These are phyloP conservation scores for Fusarium anthophilum DNA, from an alignment of 2,329 filamentous ascomycete species.

Conservation along the genomic window DNA sequence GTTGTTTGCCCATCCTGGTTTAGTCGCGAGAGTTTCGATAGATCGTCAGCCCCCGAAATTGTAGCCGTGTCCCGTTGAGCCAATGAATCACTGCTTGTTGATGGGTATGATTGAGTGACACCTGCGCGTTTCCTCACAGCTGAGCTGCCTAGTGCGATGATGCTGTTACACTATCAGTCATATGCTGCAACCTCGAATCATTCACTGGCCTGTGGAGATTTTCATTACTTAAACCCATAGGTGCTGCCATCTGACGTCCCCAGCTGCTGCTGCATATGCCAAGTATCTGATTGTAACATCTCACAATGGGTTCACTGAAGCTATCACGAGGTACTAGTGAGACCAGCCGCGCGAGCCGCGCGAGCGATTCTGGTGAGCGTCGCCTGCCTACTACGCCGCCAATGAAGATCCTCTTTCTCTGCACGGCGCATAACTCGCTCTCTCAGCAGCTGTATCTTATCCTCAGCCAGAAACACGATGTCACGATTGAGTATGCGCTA, in stretches of 20 bases:
- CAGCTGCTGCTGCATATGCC: background rate
- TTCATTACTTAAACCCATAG: constrained; percentile 6
- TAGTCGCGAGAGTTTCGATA: background rate
- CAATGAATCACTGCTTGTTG: background rate
- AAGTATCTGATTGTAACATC: background rate
- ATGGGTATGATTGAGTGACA: background rate
- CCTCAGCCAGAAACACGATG: constrained; percentile 4
- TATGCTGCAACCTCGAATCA: background rate
- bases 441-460: constrained; percentile 26
- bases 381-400: background rate
- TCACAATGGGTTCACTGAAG: background rate
- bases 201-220: background rate
- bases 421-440: constrained; percentile 29
- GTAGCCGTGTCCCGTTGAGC: background rate
- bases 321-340: background rate
- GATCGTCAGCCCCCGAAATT: background rate
- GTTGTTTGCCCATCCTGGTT: background rate
- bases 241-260: background rate
- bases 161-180: background rate
- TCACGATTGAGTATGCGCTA: constrained; percentile 28
- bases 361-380: background rate
- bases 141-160: background rate
- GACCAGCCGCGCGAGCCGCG: background rate
- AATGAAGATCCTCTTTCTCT: constrained; percentile 31
- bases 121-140: background rate